Percentiles rank a stretch among this genome's conserved stretches.
These are phyloP conservation scores for Verticillium nonalfalfae DNA, from an alignment of 2,329 filamentous ascomycete genomes.

Conservation along the genomic window DNA sequence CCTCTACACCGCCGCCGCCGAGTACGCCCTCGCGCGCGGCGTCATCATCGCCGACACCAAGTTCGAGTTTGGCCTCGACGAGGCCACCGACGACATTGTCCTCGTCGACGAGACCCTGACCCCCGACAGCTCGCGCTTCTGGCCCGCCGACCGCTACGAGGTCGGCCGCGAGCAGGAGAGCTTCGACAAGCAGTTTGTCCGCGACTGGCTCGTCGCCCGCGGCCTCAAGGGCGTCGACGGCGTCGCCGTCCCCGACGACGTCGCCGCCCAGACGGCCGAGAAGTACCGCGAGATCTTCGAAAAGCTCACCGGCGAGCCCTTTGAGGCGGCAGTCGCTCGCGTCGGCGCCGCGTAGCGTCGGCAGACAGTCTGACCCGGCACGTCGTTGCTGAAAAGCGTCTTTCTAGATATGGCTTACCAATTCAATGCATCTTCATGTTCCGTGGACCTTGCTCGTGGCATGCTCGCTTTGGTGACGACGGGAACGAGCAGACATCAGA, in stretches of 20 bases:
- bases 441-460: too few relatives aligned
- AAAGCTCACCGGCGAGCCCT: constrained; percentile 51
- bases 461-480: too few relatives aligned
- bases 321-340: constrained; percentile 17
- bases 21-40: constrained; percentile 58
- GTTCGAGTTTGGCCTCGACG: constrained; percentile 62
- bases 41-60: constrained; percentile 66
- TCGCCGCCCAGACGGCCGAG: constrained; percentile 59
- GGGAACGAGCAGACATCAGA: too few relatives aligned
- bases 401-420: too few relatives aligned
- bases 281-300: constrained; percentile 70
- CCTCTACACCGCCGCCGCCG: constrained; percentile 57
- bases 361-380: too few relatives aligned
- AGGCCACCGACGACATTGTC: constrained; percentile 59
- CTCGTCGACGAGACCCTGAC: constrained; percentile 80
- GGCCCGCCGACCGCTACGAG: constrained; percentile 68
- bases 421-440: too few relatives aligned
- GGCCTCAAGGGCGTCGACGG: constrained; percentile 71
- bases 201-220: constrained; percentile 72
- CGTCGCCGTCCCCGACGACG: constrained; percentile 65
- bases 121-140: constrained; percentile 80
- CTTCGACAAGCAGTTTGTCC: constrained; percentile 81
- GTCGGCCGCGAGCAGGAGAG: constrained; percentile 71
- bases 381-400: too few relatives aligned
- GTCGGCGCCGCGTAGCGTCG: background rate